Evolutionary conservation across 371 early-diverging fungal species (phyloP).

Genomic region (Lichtheimia ramosa): DNA sequence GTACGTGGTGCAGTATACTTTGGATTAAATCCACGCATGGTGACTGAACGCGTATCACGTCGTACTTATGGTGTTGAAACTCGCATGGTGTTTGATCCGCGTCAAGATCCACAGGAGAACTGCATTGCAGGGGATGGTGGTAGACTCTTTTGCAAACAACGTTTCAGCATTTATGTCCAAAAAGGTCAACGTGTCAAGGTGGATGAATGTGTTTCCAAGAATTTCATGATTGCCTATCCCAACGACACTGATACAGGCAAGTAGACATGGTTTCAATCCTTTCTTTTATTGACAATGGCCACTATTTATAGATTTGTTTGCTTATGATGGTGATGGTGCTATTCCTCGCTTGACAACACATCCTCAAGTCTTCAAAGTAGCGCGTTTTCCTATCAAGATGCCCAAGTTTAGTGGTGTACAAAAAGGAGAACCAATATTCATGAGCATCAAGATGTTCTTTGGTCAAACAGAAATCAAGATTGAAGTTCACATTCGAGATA

Average conservation of each 20-base stretch:
- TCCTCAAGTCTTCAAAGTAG: conserved; percentile 47
- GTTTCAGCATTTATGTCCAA: conserved; percentile 62
- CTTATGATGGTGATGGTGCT: conserved; percentile 47
- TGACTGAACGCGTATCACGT: conserved; percentile 62
- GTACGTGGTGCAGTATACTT: conserved; percentile 58
- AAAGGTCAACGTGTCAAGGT: conserved; percentile 60
- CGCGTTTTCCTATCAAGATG: conserved; percentile 54
- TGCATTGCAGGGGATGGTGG: conserved; percentile 53
- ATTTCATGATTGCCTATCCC: conserved; percentile 60
- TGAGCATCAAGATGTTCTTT: conserved; percentile 59
- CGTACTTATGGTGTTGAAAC: conserved; percentile 65
- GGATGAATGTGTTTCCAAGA: conserved; percentile 63
- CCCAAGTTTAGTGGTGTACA: conserved; percentile 46
- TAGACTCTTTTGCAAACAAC: conserved; percentile 53
- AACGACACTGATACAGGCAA: conserved; percentile 57
- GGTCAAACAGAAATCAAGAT: conserved; percentile 56
- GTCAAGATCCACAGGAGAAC: conserved; percentile 59
- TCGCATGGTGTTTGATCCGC: conserved; percentile 61
- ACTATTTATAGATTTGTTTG: conserved; percentile 37
- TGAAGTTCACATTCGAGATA: conserved; percentile 48
- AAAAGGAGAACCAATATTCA: conserved; percentile 43
- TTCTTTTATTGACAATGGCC: neutral
- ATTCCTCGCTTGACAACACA: conserved; percentile 48
- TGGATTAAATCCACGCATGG: conserved; percentile 56
- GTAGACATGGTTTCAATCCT: neutral